These are phyloP conservation scores for Herpetomonas tarakana DNA, from an alignment of 208 protist species.

Conservation along the genomic window DNA sequence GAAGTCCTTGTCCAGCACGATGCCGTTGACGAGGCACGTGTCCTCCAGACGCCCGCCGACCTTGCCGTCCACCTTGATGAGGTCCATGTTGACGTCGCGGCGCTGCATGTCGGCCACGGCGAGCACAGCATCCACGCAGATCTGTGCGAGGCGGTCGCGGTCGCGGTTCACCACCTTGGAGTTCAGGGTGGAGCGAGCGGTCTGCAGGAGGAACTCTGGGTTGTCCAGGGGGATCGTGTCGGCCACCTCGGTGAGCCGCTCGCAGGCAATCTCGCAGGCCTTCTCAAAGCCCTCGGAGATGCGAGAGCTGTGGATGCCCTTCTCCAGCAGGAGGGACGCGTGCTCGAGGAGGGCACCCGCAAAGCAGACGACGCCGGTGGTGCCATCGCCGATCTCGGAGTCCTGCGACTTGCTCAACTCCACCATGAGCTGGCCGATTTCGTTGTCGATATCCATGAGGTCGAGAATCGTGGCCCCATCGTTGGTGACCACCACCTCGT, in stretches of 20 bases:
- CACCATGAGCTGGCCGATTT: constrained; percentile 99
- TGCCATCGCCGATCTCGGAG: constrained; percentile 99
- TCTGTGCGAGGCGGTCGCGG: constrained; percentile 96
- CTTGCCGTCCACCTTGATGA: constrained; percentile 99
- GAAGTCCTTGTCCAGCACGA: constrained; percentile 99
- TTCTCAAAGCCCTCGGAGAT: constrained; percentile 99
- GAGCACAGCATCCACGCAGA: constrained; percentile 99
- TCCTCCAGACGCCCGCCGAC: constrained; percentile 98
- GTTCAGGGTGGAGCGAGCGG: constrained; percentile 98
- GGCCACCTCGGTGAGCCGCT: constrained; percentile 91
- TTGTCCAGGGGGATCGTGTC: constrained; percentile 77
- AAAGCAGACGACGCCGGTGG: constrained; percentile 99
- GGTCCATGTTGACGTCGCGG: constrained; percentile 99
- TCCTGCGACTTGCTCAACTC: constrained; percentile 99
- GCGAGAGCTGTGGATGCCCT: constrained; percentile 98
- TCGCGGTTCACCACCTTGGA: constrained; percentile 99
- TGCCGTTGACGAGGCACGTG: constrained; percentile 97
- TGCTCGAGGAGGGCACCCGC: constrained; percentile 99
- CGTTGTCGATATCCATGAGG: constrained; percentile 98
- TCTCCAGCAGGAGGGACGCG: constrained; percentile 95
- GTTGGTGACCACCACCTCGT: constrained; percentile 99
- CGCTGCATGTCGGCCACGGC: constrained; percentile 98
- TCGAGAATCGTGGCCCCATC: constrained; percentile 99
- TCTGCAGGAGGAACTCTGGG: constrained; percentile 93
- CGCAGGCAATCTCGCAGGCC: constrained; percentile 95